A percentile compares a stretch with the other conserved stretches of the same genome.
Conservation (phyloP, 2,329 filamentous ascomycete genomes). For the Grosmannia serpens region DNA sequence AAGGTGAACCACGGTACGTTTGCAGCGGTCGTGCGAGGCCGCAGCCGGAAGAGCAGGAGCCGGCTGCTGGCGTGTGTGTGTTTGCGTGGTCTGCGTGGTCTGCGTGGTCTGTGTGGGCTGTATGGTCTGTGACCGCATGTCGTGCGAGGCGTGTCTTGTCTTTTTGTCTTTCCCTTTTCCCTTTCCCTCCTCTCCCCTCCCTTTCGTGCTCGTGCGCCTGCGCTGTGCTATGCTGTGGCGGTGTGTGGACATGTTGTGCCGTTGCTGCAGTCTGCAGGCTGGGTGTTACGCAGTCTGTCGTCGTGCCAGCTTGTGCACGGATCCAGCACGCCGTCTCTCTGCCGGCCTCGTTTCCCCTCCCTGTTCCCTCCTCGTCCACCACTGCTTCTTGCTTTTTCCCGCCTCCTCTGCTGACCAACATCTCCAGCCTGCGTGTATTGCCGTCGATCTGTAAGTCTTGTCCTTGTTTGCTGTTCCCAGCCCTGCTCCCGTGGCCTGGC, state of each 20-base stretch:
- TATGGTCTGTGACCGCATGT: too few relatives aligned
- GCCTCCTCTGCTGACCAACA: conserved; percentile 13
- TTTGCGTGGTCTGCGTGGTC: background rate
- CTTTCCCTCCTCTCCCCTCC: background rate
- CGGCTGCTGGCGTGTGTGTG: background rate
- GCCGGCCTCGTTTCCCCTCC: background rate
- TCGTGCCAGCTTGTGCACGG: too few relatives aligned
- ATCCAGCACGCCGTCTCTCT: background rate
- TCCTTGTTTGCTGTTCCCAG: background rate
- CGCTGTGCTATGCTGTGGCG: background rate
- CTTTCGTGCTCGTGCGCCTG: too few relatives aligned
- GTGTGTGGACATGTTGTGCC: background rate
- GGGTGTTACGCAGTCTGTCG: background rate
- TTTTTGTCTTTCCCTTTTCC: background rate
- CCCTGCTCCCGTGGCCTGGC: background rate
- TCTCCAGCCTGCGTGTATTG: conserved; percentile 74
- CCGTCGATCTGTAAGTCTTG: conserved; percentile 66
- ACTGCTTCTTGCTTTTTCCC: background rate
- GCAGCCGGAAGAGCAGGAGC: background rate
- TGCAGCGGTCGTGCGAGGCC: conserved; percentile 19
- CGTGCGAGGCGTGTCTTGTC: background rate
- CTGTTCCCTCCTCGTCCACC: background rate
- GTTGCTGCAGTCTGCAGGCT: background rate
- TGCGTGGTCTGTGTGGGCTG: background rate
- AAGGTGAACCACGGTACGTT: conserved; percentile 79